phyloP scores from a whole-genome alignment of 257 asterid species.

The Solanum bulbocastanum region DNA sequence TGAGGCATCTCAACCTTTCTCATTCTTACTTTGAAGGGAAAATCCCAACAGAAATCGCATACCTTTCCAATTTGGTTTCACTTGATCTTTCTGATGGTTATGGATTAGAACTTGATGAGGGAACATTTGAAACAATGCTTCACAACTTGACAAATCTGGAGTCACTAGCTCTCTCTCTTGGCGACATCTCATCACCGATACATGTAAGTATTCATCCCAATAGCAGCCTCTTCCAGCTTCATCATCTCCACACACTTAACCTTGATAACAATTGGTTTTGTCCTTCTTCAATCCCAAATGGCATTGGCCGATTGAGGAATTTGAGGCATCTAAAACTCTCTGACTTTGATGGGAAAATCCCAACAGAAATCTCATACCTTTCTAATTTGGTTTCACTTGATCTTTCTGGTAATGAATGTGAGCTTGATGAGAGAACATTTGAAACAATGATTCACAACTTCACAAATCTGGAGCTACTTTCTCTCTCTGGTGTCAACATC shows the following conservation, averaged over 20 bases:
- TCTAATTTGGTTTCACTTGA: no score
- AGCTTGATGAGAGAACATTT: not conserved
- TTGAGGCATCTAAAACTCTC: not conserved
- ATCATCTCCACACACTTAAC: no score
- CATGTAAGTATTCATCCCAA: no score
- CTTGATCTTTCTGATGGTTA: not conserved
- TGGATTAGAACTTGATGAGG: no score
- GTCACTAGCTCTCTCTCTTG: rapidly evolving
- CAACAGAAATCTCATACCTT: no score
- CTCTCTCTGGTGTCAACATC: not conserved
- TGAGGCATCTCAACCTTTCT: not conserved
- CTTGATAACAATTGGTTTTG: no score
- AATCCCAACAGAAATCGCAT: not conserved
- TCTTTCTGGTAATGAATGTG: rapidly evolving
- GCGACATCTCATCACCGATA: no score
- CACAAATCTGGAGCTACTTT: not conserved
- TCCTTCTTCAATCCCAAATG: not conserved
- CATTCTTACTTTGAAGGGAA: rapidly evolving
- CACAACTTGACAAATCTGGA: no score
- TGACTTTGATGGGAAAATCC: no score
- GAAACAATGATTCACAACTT: not conserved
- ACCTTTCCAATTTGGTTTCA: not conserved
- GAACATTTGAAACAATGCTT: no score
- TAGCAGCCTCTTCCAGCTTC: no score
- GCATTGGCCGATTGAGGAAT: not conserved